Evolutionary conservation across 768 basidiomycete species (phyloP).

Genomic region (Russula compacta): DNA sequence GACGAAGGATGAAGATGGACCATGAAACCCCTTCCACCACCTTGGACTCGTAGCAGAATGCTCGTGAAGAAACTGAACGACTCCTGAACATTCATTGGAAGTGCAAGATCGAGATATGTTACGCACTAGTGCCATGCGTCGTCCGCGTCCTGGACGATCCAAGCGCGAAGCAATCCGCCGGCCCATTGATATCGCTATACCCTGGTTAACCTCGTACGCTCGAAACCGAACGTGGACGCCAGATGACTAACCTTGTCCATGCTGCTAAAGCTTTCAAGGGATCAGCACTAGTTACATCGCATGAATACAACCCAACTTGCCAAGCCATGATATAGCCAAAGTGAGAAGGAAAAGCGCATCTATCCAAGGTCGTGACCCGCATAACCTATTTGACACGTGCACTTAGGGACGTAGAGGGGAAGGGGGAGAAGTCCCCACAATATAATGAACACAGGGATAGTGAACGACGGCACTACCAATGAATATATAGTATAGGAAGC

Average conservation of each 20-base stretch:
- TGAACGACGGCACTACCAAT: constrained; percentile 53
- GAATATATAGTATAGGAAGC: constrained; percentile 67
- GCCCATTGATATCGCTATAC: constrained; percentile 59
- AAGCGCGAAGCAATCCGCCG: constrained; percentile 48
- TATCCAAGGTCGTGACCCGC: constrained; percentile 59
- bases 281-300: background rate
- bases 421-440: background rate
- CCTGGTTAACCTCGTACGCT: background rate
- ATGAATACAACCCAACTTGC: constrained; percentile 32
- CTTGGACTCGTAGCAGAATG: constrained; percentile 74
- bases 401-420: background rate
- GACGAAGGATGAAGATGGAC: constrained; percentile 52
- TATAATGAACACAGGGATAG: constrained; percentile 25
- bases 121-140: constrained; percentile 47
- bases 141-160: constrained; percentile 36
- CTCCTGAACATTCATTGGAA: constrained; percentile 6
- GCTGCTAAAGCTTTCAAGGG: constrained; percentile 53
- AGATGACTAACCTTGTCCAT: constrained; percentile 29
- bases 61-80: constrained; percentile 40
- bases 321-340: constrained; percentile 58
- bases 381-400: constrained; percentile 36
- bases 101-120: background rate
- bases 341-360: constrained; percentile 50
- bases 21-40: constrained; percentile 72
- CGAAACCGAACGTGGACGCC: background rate